Evolutionary conservation across 208 protist species (phyloP), one percentile per base, ranked within the genome.

Genomic region (Trypanosoma boissoni): DNA sequence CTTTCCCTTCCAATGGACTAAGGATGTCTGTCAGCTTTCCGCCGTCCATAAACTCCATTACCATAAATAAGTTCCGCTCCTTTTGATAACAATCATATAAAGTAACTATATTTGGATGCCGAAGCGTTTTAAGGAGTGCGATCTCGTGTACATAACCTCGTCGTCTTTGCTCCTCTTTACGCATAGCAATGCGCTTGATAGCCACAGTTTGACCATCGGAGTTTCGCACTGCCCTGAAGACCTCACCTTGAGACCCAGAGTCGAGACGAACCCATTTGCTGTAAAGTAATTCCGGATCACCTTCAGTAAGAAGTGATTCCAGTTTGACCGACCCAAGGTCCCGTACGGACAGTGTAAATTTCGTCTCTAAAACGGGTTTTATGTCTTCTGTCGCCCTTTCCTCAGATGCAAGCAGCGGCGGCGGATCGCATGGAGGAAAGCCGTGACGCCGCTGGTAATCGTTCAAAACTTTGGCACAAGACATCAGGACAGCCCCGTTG

Each of bases 21-120:
- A 91, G 49, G 5, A 91, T 37, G 37, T 85, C 72, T 14, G 74
- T 59, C n/a, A 91, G 32, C 28, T 79, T 76, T 20, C 84, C 79
- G 29, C 58, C 72, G 27, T 58, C 34, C 65, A 84, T 81, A 31
- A 83, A 62, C 34, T 91, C 83, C 78, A 91, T 89, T 12, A 73
- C 71, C 41, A 91, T 68, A 73, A 54, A 89, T 41, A 82, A 49
- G 26, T 69, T 24, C 16, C 66, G 61, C n/a, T 43, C 61, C 10
- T 81, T 32, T n/a, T 29, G 8, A 39, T 78, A 78, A 5, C 65
- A 58, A 9, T 52, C 78, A 39, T 71, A 68, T 46, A 80, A 85
- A 6, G 52, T 51, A 23, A 90, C 66, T 55, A 90, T 80, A 37
- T 86, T 76, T 14, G 65, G 34, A 53, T 77, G 56, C 21, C 27